Conservation (phyloP, 192 early-diverging fungal species). For the Coemansia sp. region DNA sequence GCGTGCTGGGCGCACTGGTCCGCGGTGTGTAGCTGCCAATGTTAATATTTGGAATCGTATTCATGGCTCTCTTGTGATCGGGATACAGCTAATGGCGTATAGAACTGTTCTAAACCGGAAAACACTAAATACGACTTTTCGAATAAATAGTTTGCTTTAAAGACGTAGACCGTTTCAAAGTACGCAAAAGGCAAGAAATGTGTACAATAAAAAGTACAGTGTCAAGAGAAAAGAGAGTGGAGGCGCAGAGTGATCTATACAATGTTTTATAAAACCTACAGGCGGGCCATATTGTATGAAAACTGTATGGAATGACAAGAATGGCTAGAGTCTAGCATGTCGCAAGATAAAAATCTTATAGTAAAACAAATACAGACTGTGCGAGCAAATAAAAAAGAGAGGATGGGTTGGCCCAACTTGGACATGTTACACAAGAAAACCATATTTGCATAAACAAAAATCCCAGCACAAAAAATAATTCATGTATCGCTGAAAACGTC, state of each 20-base stretch:
- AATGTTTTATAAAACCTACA: not conserved
- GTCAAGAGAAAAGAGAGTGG: slow-evolving; percentile 1
- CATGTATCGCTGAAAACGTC: not conserved
- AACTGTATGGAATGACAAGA: no score
- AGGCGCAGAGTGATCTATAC: not conserved
- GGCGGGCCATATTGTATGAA: not conserved
- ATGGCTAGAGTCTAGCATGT: not conserved
- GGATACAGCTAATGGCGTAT: not conserved
- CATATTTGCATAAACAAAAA: not conserved
- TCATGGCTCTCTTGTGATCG: slow-evolving; percentile 6
- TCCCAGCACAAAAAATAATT: not conserved
- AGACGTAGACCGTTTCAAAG: not conserved
- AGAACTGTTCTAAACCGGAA: no score
- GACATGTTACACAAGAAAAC: slow-evolving; percentile 4
- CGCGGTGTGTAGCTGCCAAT: not conserved
- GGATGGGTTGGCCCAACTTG: not conserved
- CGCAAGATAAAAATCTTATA: not conserved
- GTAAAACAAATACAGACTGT: not conserved
- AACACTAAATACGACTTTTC: not conserved
- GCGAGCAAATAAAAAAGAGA: not conserved
- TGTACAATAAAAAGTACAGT: slow-evolving; percentile 4
- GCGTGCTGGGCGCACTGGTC: not conserved
- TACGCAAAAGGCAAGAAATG: not conserved
- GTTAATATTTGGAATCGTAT: slow-evolving; percentile 6
- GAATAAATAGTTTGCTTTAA: not conserved